Evolutionary conservation across 1,284 basidiomycete species (phyloP).

Genomic region (Kwoniella shivajii): DNA sequence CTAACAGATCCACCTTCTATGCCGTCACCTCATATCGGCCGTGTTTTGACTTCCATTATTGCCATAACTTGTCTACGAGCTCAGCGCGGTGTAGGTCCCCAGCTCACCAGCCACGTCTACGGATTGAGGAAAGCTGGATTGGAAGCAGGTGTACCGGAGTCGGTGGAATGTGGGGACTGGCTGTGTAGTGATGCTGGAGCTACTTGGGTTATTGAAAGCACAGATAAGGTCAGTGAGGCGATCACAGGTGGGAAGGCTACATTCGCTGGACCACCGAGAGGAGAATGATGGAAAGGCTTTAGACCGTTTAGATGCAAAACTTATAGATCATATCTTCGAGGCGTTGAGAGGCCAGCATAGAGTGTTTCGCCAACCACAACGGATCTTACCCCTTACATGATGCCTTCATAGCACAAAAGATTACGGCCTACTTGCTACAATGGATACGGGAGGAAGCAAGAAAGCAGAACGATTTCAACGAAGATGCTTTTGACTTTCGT

Average conservation of each 20-base stretch:
- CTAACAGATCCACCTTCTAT: slow-evolving; percentile 65
- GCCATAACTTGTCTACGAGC: slow-evolving; percentile 89
- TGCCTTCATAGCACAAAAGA: too few relatives aligned
- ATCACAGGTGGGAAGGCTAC: slow-evolving; percentile 27
- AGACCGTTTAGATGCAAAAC: too few relatives aligned
- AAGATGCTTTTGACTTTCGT: too few relatives aligned
- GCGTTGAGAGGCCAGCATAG: too few relatives aligned
- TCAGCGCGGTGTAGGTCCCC: slow-evolving; percentile 84
- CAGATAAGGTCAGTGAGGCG: slow-evolving; percentile 63
- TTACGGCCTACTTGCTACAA: too few relatives aligned
- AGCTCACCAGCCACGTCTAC: slow-evolving; percentile 88
- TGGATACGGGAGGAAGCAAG: too few relatives aligned
- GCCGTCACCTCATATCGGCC: slow-evolving; percentile 59
- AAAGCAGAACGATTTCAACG: too few relatives aligned
- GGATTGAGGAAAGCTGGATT: slow-evolving; percentile 66
- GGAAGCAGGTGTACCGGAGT: slow-evolving; percentile 65
- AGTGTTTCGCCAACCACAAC: too few relatives aligned
- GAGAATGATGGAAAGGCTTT: too few relatives aligned
- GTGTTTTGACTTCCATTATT: slow-evolving; percentile 82
- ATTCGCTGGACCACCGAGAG: slow-evolving; percentile 24
- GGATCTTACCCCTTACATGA: too few relatives aligned
- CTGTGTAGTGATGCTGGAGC: slow-evolving; percentile 86
- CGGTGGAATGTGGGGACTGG: slow-evolving; percentile 74
- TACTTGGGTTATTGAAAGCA: slow-evolving; percentile 84
- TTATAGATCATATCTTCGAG: too few relatives aligned